Conservation (phyloP, 257 asterid species). For the Nicotiana otophora region DNA sequence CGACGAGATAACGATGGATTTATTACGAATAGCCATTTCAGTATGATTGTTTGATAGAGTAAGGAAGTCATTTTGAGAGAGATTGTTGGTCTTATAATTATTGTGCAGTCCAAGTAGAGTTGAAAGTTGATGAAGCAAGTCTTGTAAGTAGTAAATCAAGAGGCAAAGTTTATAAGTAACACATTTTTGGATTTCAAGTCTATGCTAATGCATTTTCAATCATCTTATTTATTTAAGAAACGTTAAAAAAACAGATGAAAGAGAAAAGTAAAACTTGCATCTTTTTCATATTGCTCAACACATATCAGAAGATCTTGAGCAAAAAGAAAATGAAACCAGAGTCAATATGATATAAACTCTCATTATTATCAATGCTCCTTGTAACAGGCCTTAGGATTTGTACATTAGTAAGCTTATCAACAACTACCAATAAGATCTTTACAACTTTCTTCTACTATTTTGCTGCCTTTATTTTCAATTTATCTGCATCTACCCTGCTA, state of each 20-base stretch:
- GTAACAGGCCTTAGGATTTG: background rate
- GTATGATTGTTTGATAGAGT: slow-evolving; percentile 24
- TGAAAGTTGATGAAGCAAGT: background rate
- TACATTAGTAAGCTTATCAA: background rate
- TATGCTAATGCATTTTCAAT: background rate
- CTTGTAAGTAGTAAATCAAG: background rate
- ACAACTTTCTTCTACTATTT: background rate
- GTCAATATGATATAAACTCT: background rate
- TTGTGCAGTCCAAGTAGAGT: background rate
- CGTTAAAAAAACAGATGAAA: too few species aligned
- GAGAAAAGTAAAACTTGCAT: background rate
- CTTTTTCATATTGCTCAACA: background rate
- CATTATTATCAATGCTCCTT: background rate
- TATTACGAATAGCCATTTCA: slow-evolving; percentile 29
- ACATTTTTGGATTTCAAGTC: slow-evolving; percentile 6
- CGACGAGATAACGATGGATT: slow-evolving; percentile 56
- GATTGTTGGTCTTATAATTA: background rate
- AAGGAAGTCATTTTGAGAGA: background rate
- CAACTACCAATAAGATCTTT: background rate
- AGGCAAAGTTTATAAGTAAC: background rate
- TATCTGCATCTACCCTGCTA: background rate
- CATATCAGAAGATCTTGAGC: too few species aligned
- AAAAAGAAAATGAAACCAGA: too few species aligned
- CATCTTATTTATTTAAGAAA: background rate
- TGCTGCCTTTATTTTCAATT: background rate